Percentiles rank a stretch among this genome's conserved stretches.
These are phyloP conservation scores for Pseudogymnoascus pannorum DNA, from an alignment of 2,329 filamentous ascomycete species.

Conservation along the genomic window DNA sequence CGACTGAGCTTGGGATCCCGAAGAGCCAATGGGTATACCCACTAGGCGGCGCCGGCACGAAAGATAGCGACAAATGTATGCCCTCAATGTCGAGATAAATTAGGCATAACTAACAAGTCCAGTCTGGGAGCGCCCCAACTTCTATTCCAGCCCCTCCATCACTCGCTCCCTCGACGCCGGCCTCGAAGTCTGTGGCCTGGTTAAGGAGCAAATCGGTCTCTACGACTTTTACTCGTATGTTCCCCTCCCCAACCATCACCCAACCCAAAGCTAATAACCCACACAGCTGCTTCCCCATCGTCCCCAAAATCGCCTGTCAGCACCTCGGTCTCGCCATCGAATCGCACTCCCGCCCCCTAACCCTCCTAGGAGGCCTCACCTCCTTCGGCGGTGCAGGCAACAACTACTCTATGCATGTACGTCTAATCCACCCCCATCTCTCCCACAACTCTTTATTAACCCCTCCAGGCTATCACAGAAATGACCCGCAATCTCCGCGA, in stretches of 20 bases:
- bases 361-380: conserved; percentile 57
- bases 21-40: conserved; percentile 55
- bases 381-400: conserved; percentile 65
- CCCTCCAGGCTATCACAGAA: conserved; percentile 41
- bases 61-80: conserved; percentile 48
- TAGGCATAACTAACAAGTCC: conserved; percentile 12
- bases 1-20: conserved; percentile 46
- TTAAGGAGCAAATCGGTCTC: conserved; percentile 46
- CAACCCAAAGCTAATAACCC: background rate
- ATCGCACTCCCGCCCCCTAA: conserved; percentile 44
- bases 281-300: conserved; percentile 59
- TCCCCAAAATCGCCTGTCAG: conserved; percentile 57
- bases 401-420: conserved; percentile 62
- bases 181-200: conserved; percentile 40
- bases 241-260: background rate
- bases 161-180: conserved; percentile 49
- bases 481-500: conserved; percentile 47
- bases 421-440: conserved; percentile 14
- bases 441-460: background rate
- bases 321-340: conserved; percentile 48
- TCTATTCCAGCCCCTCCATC: conserved; percentile 50
- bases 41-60: conserved; percentile 55
- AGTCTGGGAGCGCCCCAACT: conserved; percentile 58
- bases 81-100: background rate
- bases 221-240: conserved; percentile 57